Evolutionary conservation across 208 protist genomes (phyloP).

Genomic region (Endotrypanum monterogeii): DNA sequence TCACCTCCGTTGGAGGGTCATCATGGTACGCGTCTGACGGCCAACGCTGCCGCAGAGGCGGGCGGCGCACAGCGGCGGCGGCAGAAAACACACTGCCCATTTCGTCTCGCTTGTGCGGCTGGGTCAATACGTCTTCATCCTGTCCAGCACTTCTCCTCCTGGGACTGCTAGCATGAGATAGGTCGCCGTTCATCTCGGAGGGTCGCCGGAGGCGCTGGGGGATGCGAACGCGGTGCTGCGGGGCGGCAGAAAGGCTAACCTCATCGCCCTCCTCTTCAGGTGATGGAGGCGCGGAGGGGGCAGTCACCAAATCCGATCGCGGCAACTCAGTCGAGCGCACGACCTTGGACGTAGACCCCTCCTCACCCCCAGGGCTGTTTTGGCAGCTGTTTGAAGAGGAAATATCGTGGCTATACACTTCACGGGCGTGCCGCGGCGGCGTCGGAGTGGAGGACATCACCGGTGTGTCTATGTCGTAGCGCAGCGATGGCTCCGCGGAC

Average conservation of each 20-base stretch:
- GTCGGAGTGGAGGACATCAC: neutral
- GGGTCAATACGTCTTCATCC: slow-evolving; percentile 28
- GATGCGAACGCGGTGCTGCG: neutral
- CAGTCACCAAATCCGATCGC: neutral
- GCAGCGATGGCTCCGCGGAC: slow-evolving; percentile 35
- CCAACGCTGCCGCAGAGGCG: slow-evolving; percentile 21
- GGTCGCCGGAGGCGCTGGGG: neutral
- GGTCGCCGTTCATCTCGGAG: neutral
- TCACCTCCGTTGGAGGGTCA: slow-evolving; percentile 30
- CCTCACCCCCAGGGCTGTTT: neutral
- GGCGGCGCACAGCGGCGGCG: slow-evolving; percentile 12
- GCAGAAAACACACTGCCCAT: neutral
- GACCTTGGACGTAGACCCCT: neutral
- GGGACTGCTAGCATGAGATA: neutral
- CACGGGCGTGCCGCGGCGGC: slow-evolving; percentile 4
- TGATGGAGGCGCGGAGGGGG: slow-evolving; percentile 18
- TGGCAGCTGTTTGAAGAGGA: neutral
- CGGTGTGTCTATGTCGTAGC: slow-evolving; percentile 20
- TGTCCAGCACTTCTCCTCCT: neutral
- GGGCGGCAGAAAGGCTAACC: slow-evolving; percentile 18
- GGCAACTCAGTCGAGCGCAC: neutral
- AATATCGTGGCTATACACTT: neutral
- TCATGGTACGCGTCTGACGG: slow-evolving; percentile 34
- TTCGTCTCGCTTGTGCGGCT: slow-evolving; percentile 23
- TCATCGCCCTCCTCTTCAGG: slow-evolving; percentile 28